A percentile compares a stretch with the other conserved stretches of the same genome.
phyloP scores from a whole-genome alignment of 805 yeast genomes.

The Zygosaccharomyces kombuchaensis region DNA sequence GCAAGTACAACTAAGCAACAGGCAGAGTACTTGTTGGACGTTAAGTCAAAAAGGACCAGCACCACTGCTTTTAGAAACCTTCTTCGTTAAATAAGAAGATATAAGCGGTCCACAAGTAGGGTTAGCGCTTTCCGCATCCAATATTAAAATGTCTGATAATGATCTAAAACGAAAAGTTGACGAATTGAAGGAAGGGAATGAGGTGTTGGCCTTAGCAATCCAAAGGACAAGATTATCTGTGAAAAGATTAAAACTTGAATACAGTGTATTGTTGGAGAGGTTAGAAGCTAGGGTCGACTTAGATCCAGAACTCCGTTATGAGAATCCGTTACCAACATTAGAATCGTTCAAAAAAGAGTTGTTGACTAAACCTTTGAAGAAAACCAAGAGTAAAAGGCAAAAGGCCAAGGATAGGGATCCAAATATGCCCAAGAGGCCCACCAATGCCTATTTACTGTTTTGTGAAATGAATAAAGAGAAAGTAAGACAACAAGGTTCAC shows the following conservation, averaged over 20 bases:
- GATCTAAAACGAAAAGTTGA: constrained; percentile 64
- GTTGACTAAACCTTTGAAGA: constrained; percentile 22
- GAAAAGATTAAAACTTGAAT: constrained; percentile 75
- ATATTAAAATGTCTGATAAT: constrained; percentile 26
- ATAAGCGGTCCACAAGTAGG: background rate
- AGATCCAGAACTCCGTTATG: constrained; percentile 31
- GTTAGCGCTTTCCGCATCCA: constrained; percentile 26
- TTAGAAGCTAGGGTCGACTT: constrained; percentile 55
- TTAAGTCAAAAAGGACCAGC: background rate
- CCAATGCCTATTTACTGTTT: constrained; percentile 82
- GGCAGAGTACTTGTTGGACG: background rate
- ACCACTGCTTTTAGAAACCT: background rate
- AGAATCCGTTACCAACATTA: constrained; percentile 32
- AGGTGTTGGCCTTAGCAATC: constrained; percentile 67
- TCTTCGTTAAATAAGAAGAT: background rate
- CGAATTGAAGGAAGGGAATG: constrained; percentile 75
- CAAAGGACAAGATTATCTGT: constrained; percentile 72
- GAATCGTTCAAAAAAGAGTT: constrained; percentile 27
- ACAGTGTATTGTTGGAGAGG: constrained; percentile 72
- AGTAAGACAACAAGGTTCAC: constrained; percentile 53
- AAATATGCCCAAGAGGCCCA: constrained; percentile 80
- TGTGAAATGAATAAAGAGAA: constrained; percentile 83
- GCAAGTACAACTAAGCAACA: background rate
- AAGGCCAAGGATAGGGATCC: constrained; percentile 63
- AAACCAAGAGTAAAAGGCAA: constrained; percentile 29